Conservation (phyloP, 768 basidiomycete species). For the Piloderma croceum region DNA sequence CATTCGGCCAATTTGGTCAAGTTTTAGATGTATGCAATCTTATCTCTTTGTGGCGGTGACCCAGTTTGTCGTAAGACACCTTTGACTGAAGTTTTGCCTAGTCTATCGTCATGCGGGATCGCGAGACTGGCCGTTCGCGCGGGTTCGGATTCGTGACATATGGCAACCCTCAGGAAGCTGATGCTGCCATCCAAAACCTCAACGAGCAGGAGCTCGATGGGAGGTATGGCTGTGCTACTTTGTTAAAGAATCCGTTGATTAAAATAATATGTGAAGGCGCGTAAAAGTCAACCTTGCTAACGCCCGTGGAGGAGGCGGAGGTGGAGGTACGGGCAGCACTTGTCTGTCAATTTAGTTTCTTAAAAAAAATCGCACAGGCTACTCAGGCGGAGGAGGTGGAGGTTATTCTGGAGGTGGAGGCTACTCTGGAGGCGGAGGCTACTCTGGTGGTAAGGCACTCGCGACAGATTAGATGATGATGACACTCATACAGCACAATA, state of each 20-base stretch:
- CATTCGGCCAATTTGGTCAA: constrained; percentile 76
- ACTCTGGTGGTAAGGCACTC: constrained; percentile 15
- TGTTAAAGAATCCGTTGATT: too few species aligned
- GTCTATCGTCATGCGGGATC: constrained; percentile 98
- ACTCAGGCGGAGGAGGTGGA: constrained; percentile 2
- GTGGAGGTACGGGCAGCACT: constrained; percentile 37
- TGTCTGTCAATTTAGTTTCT: constrained; percentile 1
- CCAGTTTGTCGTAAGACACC: constrained; percentile 6
- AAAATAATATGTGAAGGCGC: too few species aligned
- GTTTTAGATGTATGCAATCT: constrained; percentile 85
- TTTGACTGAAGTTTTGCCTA: constrained; percentile 24
- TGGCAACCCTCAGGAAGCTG: constrained; percentile 55
- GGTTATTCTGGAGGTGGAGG: constrained; percentile 20
- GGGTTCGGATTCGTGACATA: constrained; percentile 97
- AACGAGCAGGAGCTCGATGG: constrained; percentile 95
- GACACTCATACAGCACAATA: constrained; percentile 19
- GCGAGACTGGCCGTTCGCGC: constrained; percentile 93
- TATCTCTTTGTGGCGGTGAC: constrained; percentile 29
- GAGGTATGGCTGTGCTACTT: too few species aligned
- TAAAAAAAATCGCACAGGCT: constrained; percentile 2
- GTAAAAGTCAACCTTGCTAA: constrained; percentile 66
- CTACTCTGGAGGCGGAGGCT: constrained; percentile 24
- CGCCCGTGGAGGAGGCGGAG: constrained; percentile 51
- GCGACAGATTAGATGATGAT: constrained; percentile 21
- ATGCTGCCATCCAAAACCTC: constrained; percentile 65